A percentile compares a stretch with the other conserved stretches of the same genome.
phyloP scores from a whole-genome alignment of 805 yeast genomes.

The Teunomyces atbi region DNA sequence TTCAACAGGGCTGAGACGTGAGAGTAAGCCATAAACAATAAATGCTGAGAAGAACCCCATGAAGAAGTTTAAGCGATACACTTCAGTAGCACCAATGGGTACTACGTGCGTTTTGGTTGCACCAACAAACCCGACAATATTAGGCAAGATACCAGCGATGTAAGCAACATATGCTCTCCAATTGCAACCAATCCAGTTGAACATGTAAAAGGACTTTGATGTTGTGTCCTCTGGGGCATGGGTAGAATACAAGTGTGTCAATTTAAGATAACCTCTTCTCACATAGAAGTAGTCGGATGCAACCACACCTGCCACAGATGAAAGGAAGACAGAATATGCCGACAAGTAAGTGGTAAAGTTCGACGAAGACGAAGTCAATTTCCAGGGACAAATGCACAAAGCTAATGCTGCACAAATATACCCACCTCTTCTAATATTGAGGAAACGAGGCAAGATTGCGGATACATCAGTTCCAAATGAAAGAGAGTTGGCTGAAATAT shows the following conservation, averaged over 20 bases:
- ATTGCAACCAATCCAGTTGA: conserved; percentile 61
- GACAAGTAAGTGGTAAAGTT: conserved; percentile 77
- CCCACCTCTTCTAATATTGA: conserved; percentile 78
- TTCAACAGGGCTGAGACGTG: conserved; percentile 51
- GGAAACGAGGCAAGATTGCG: conserved; percentile 59
- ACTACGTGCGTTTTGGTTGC: conserved; percentile 69
- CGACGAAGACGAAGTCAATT: conserved; percentile 64
- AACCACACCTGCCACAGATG: conserved; percentile 79
- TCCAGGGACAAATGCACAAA: conserved; percentile 79
- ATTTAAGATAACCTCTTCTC: conserved; percentile 66
- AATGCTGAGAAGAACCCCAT: conserved; percentile 68
- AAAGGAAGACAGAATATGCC: conserved; percentile 79
- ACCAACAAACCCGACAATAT: conserved; percentile 85
- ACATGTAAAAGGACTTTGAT: conserved; percentile 50
- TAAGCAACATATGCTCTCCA: conserved; percentile 87
- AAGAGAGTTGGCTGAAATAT: conserved; percentile 68
- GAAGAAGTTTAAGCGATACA: conserved; percentile 73
- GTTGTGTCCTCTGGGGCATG: conserved; percentile 32
- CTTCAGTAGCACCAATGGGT: conserved; percentile 73
- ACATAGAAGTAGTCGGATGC: conserved; percentile 66
- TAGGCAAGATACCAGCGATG: conserved; percentile 75
- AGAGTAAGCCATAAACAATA: conserved; percentile 51
- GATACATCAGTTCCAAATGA: conserved; percentile 75
- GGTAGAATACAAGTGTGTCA: conserved; percentile 63
- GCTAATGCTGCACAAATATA: conserved; percentile 73